These are phyloP conservation scores for Cichorium intybus DNA, from an alignment of 140 eudicot genomes.

Conservation along the genomic window DNA sequence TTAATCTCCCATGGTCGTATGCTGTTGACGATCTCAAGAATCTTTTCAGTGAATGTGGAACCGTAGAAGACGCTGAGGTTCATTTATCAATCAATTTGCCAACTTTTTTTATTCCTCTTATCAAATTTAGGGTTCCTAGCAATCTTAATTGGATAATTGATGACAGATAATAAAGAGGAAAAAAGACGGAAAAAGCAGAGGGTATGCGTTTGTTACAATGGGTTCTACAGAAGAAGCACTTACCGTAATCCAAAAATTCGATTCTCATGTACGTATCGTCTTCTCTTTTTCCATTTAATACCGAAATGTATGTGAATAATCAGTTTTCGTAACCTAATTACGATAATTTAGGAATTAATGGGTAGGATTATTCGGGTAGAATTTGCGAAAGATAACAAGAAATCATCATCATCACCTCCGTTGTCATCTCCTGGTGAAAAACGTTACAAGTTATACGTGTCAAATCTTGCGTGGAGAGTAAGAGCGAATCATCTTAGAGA, in stretches of 20 bases:
- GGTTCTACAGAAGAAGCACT: constrained; percentile 73
- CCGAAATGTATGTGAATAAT: not conserved
- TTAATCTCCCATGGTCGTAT: constrained; percentile 82
- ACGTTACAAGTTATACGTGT: constrained; percentile 62
- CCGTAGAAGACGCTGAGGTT: constrained; percentile 72
- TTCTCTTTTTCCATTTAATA: not conserved
- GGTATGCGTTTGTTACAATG: constrained; percentile 92
- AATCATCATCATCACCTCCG: constrained; percentile 35
- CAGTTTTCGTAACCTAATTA: not conserved
- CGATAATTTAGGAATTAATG: constrained; percentile 57
- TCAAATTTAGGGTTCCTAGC: not conserved
- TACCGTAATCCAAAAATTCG: constrained; percentile 62
- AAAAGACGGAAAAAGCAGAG: constrained; percentile 79
- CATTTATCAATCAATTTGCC: not conserved
- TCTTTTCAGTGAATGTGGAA: constrained; percentile 74
- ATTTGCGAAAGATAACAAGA: constrained; percentile 64
- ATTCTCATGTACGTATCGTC: constrained; percentile 59
- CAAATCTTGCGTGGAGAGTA: constrained; percentile 89
- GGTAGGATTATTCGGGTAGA: constrained; percentile 83
- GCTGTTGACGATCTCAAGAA: constrained; percentile 62
- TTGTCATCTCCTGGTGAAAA: constrained; percentile 45
- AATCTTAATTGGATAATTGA: not conserved
- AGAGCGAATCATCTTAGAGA: constrained; percentile 77
- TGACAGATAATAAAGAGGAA: constrained; percentile 39
- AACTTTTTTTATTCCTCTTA: too few relatives aligned